Conservation (phyloP, 805 yeast genomes). For the Komagataella pseudopastoris region DNA sequence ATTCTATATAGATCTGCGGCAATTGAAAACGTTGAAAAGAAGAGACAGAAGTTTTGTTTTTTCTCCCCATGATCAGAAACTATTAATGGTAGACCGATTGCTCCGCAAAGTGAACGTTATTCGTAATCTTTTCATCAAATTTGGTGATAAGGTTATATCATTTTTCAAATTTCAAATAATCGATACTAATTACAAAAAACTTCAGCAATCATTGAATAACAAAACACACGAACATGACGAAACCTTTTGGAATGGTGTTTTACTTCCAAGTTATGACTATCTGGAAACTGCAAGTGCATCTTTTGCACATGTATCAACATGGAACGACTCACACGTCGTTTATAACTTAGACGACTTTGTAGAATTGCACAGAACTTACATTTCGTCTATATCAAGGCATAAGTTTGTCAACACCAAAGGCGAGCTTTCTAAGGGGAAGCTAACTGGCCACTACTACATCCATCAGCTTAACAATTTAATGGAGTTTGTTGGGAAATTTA, state of each 20-base stretch:
- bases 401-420: slow-evolving; percentile 18
- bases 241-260: slow-evolving; percentile 2
- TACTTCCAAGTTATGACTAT: not conserved
- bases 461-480: slow-evolving; percentile 25
- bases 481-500: slow-evolving; percentile 23
- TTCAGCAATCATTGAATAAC: slow-evolving; percentile 12
- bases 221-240: slow-evolving; percentile 6
- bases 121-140: slow-evolving; percentile 24
- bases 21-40: slow-evolving; percentile 6
- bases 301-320: not conserved
- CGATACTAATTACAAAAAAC: slow-evolving; percentile 19
- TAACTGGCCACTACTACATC: slow-evolving; percentile 25
- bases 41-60: slow-evolving; percentile 3
- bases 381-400: slow-evolving; percentile 21
- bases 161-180: slow-evolving; percentile 33
- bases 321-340: slow-evolving; percentile 10
- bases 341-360: slow-evolving; percentile 38
- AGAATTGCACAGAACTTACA: slow-evolving; percentile 17
- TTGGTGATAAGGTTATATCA: slow-evolving; percentile 24
- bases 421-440: slow-evolving; percentile 16
- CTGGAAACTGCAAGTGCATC: not conserved
- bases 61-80: slow-evolving; percentile 6
- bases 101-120: slow-evolving; percentile 20
- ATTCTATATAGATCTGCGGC: slow-evolving; percentile 6
- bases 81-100: slow-evolving; percentile 11